These are phyloP conservation scores for Coniochaeta pulveracea DNA, from an alignment of 2,329 filamentous ascomycete species.

Conservation along the genomic window DNA sequence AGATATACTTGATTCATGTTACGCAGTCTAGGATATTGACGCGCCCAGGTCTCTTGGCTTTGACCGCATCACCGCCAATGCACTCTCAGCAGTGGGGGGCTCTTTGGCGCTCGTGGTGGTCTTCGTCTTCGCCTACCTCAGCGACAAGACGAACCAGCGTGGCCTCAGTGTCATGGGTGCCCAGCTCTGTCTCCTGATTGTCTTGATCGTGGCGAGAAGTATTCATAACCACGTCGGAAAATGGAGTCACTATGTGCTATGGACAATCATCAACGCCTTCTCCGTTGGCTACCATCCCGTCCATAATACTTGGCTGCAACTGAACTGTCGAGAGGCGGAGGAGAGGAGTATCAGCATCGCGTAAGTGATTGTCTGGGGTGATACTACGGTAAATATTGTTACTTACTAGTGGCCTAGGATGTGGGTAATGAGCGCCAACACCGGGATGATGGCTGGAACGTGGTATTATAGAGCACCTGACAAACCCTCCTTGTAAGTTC, in stretches of 20 bases:
- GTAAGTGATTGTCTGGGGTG: conserved; percentile 16
- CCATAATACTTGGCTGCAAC: conserved; percentile 40
- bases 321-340: conserved; percentile 33
- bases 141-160: conserved; percentile 30
- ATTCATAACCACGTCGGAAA: conserved; percentile 30
- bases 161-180: conserved; percentile 31
- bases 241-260: conserved; percentile 37
- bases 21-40: conserved; percentile 9
- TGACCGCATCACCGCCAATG: conserved; percentile 31
- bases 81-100: conserved; percentile 29
- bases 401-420: conserved; percentile 13
- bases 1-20: conserved; percentile 3
- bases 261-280: conserved; percentile 38
- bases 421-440: conserved; percentile 40
- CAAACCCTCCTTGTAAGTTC: conserved; percentile 15
- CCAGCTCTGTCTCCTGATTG: conserved; percentile 30
- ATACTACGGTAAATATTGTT: not conserved
- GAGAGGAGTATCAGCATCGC: conserved; percentile 38
- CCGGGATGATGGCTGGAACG: conserved; percentile 36
- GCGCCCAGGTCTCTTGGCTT: conserved; percentile 21
- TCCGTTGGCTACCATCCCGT: conserved; percentile 42
- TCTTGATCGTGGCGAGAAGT: conserved; percentile 14
- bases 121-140: conserved; percentile 34
- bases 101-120: conserved; percentile 33
- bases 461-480: conserved; percentile 34